Percentiles rank a stretch among this genome's conserved stretches.
phyloP scores from a whole-genome alignment of 2,329 filamentous ascomycete species.

The Pseudomassariella vexata region DNA sequence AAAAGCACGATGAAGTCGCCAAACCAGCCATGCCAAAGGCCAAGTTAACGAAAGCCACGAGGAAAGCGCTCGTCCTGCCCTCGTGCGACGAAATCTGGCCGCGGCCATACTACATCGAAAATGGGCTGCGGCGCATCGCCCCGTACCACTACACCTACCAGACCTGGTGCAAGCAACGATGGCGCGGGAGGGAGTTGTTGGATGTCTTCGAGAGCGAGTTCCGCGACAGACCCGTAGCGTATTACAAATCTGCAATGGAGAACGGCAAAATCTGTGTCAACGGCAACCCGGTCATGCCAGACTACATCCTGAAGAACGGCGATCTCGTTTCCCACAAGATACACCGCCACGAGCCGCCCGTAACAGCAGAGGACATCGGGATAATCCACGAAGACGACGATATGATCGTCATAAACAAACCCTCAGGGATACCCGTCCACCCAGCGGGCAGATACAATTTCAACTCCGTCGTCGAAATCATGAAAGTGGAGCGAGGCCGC shows the following conservation, averaged over 20 bases:
- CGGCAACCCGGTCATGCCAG: slow-evolving; percentile 60
- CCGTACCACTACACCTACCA: slow-evolving; percentile 95
- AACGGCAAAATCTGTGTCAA: slow-evolving; percentile 76
- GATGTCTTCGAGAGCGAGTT: slow-evolving; percentile 93
- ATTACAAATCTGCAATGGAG: slow-evolving; percentile 83
- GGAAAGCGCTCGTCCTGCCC: slow-evolving; percentile 8
- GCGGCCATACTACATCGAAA: slow-evolving; percentile 75
- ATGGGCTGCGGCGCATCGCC: slow-evolving; percentile 72
- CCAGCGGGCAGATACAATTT: slow-evolving; percentile 92
- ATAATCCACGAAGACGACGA: slow-evolving; percentile 89
- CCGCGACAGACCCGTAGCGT: slow-evolving; percentile 76
- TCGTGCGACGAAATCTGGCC: slow-evolving; percentile 38
- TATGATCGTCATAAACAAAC: slow-evolving; percentile 96
- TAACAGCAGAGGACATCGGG: slow-evolving; percentile 71
- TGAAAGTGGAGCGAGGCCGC: slow-evolving; percentile 66
- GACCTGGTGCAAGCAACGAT: slow-evolving; percentile 89
- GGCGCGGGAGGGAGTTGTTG: slow-evolving; percentile 74
- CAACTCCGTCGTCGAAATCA: slow-evolving; percentile 91
- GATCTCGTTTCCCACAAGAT: slow-evolving; percentile 88
- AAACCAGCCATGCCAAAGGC: slow-evolving; percentile 5
- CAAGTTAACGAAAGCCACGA: slow-evolving; percentile 7
- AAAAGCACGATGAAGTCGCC: no score
- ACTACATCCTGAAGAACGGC: slow-evolving; percentile 77
- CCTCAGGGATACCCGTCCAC: slow-evolving; percentile 89
- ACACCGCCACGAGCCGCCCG: slow-evolving; percentile 92